Evolutionary conservation across 148 eudicot species (phyloP), one percentile per base, ranked within the genome.

Genomic region (Camellia japonica): DNA sequence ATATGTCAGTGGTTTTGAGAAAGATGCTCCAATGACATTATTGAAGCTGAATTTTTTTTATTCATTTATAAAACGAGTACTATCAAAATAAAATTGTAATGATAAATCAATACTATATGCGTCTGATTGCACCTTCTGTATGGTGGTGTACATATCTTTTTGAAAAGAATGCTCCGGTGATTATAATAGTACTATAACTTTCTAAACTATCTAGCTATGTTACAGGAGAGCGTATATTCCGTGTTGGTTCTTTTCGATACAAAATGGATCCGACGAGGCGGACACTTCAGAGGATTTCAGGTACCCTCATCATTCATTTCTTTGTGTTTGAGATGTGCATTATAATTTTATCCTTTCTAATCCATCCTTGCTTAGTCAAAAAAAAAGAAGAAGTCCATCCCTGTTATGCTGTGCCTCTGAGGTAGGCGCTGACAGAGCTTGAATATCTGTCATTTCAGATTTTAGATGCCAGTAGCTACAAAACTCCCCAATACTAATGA

Each of bases 151-250:
- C 46, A 18, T 70, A 20, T 60, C 9, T n/a, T 41, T 56, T 70
- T 59, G 58, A 42, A 0, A 15, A 54, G 72, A 60, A 73, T 23
- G 15, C 58, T 66, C 11, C 69, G 69, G 67, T 79, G 41, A 71
- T 67, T 76, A 3, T 75, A 46, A 38, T 16, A 42, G 52, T 64
- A 41, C 38, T 68, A 16, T 73, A 8, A 58, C 43, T 67, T 68
- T 81, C 44, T 76, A 49, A 77, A 76, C 69, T 18, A 23, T 73
- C 38, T 78, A 73, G 19, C 82, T 71, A 63, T 72, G 51, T 63
- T 49, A 81, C 97, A 95, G 99, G 97, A 58, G 91, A 91, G 79
- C 88, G 97, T 73, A 87, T 95, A 88, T 92, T 87, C 83, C 93
- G 94, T 78, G 87, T 92, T 86, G 93, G 98, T 74, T 77, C 85